Evolutionary conservation across 2,329 filamentous ascomycete genomes (phyloP).

Genomic region (Dryadomyces quercivorus): DNA sequence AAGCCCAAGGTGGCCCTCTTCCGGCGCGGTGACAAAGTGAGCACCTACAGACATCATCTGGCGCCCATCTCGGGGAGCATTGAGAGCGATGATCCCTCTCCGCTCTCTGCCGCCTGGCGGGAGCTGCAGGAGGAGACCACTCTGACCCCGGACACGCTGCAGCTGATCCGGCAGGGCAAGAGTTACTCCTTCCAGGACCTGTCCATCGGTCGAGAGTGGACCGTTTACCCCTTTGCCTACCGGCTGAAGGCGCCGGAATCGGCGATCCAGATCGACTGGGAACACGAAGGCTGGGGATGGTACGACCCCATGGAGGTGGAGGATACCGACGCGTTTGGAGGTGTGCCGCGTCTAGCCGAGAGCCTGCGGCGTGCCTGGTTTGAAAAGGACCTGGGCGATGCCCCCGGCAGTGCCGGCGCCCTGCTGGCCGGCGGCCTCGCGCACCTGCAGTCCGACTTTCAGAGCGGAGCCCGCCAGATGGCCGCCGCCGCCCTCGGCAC

Average conservation of each 20-base stretch:
- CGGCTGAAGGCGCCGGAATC: slow-evolving; percentile 31
- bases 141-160: slow-evolving; percentile 32
- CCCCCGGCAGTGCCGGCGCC: slow-evolving; percentile 24
- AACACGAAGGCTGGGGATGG: slow-evolving; percentile 48
- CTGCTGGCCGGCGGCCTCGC: slow-evolving; percentile 34
- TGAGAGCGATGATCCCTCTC: slow-evolving; percentile 36
- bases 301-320: slow-evolving; percentile 37
- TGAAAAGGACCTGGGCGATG: slow-evolving; percentile 34
- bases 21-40: slow-evolving; percentile 44
- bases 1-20: slow-evolving; percentile 46
- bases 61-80: slow-evolving; percentile 52
- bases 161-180: slow-evolving; percentile 43
- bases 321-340: slow-evolving; percentile 31
- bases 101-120: slow-evolving; percentile 46
- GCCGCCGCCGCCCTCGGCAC: slow-evolving; percentile 38
- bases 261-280: slow-evolving; percentile 46
- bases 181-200: slow-evolving; percentile 44
- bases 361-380: slow-evolving; percentile 49
- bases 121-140: slow-evolving; percentile 52
- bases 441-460: slow-evolving; percentile 39
- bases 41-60: slow-evolving; percentile 47
- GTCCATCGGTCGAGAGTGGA: slow-evolving; percentile 44
- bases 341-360: slow-evolving; percentile 45
- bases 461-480: slow-evolving; percentile 46
- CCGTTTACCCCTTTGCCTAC: slow-evolving; percentile 50